These are phyloP conservation scores for Coix lacrymajobi DNA, from an alignment of 176 grass and related monocot species.

Conservation along the genomic window DNA sequence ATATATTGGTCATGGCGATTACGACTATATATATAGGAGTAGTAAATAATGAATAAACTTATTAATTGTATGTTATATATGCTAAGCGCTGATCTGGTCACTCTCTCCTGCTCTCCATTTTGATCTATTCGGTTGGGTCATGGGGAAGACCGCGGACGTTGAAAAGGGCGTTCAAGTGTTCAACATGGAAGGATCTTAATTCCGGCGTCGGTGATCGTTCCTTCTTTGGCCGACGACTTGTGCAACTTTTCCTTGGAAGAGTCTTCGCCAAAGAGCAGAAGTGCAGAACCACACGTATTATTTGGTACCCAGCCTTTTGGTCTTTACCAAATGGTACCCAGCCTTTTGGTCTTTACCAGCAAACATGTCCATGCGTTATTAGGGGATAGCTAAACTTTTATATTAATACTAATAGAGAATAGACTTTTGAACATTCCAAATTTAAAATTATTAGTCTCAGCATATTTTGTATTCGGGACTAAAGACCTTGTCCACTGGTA, in stretches of 20 bases:
- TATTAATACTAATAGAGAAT: no score
- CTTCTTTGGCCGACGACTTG: constrained; percentile 21
- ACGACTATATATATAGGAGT: no score
- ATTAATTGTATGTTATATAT: neutral
- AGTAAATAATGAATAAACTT: neutral
- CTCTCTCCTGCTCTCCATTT: constrained; percentile 10
- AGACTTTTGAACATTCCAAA: no score
- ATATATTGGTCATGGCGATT: constrained; percentile 22
- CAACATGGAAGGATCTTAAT: constrained; percentile 42
- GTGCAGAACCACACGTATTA: constrained; percentile 1
- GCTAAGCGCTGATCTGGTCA: constrained; percentile 34
- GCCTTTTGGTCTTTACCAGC: no score
- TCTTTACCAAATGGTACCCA: no score
- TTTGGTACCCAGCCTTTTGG: neutral
- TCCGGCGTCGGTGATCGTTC: neutral
- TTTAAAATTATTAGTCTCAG: no score
- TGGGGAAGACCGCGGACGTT: constrained; percentile 43
- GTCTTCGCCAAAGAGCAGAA: neutral
- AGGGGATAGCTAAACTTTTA: no score
- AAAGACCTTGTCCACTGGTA: no score
- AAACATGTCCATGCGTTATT: no score
- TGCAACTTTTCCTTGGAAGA: constrained; percentile 32
- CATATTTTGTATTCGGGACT: no score
- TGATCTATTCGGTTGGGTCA: constrained; percentile 27
- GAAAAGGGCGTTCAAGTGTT: constrained; percentile 45